Percentiles rank a stretch among this genome's conserved stretches.
phyloP scores from a whole-genome alignment of 2,329 filamentous ascomycete species.

The Neocatenulostroma microsporum region DNA sequence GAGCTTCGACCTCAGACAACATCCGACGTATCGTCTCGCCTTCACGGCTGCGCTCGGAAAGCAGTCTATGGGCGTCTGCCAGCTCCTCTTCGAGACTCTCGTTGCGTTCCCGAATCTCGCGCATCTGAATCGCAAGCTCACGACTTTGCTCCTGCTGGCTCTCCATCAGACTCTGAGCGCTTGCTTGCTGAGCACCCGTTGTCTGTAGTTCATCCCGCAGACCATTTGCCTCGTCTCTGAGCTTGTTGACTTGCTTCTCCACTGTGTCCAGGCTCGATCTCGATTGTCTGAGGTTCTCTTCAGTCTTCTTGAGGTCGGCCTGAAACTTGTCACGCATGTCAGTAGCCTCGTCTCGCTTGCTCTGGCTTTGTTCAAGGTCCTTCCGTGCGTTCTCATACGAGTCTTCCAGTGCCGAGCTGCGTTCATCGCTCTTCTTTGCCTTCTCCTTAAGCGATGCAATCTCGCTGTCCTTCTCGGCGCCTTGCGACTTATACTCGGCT shows the following conservation, averaged over 20 bases:
- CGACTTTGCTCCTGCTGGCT: slow-evolving; percentile 90
- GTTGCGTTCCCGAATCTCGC: slow-evolving; percentile 72
- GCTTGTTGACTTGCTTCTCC: slow-evolving; percentile 63
- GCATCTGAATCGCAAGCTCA: slow-evolving; percentile 84
- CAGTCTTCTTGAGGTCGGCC: slow-evolving; percentile 61
- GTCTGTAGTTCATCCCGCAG: slow-evolving; percentile 74
- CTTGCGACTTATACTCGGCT: slow-evolving; percentile 58
- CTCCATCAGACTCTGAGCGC: slow-evolving; percentile 73
- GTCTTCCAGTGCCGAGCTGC: slow-evolving; percentile 68
- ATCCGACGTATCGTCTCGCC: slow-evolving; percentile 90
- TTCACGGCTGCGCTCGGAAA: slow-evolving; percentile 82
- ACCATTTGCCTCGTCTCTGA: slow-evolving; percentile 59
- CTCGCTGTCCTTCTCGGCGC: slow-evolving; percentile 68
- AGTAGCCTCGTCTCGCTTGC: slow-evolving; percentile 68
- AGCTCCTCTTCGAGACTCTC: slow-evolving; percentile 90
- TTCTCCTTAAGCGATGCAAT: slow-evolving; percentile 71
- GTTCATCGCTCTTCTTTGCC: slow-evolving; percentile 64
- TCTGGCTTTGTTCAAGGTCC: slow-evolving; percentile 69
- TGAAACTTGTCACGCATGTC: slow-evolving; percentile 64
- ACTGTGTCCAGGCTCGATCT: slow-evolving; percentile 59
- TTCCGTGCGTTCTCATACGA: slow-evolving; percentile 64
- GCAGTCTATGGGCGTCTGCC: slow-evolving; percentile 73
- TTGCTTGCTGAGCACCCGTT: slow-evolving; percentile 77
- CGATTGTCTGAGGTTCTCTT: slow-evolving; percentile 58
- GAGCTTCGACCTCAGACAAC: slow-evolving; percentile 75